phyloP scores from a whole-genome alignment of 1,284 basidiomycete genomes.

The Ustilago vetiveriae region DNA sequence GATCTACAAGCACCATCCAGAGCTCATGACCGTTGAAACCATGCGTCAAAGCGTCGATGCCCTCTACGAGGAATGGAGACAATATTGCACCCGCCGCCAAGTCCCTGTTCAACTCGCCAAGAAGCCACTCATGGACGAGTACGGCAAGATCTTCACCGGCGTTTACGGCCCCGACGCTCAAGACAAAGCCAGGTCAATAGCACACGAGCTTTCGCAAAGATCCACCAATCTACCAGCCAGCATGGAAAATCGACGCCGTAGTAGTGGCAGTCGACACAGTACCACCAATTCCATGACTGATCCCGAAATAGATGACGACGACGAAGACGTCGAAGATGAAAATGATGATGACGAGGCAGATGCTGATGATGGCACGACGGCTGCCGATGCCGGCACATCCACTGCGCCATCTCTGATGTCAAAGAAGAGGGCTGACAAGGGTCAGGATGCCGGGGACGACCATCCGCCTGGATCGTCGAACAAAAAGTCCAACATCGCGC shows the following conservation, averaged over 20 bases:
- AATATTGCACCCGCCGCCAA: constrained; percentile 27
- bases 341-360: neutral
- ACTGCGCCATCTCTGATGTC: neutral
- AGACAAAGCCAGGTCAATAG: constrained; percentile 28
- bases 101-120: constrained; percentile 23
- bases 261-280: constrained; percentile 20
- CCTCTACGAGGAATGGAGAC: constrained; percentile 34
- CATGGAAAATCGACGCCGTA: constrained; percentile 4
- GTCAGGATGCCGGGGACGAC: neutral
- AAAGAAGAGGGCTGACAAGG: constrained; percentile 14
- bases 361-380: constrained; percentile 2
- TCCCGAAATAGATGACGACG: constrained; percentile 17
- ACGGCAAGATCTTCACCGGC: constrained; percentile 40
- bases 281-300: constrained; percentile 15
- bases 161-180: constrained; percentile 31
- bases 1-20: constrained; percentile 44
- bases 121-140: constrained; percentile 51
- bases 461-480: constrained; percentile 3
- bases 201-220: constrained; percentile 37
- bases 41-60: constrained; percentile 48
- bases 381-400: constrained; percentile 10
- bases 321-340: constrained; percentile 3
- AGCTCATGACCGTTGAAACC: constrained; percentile 38
- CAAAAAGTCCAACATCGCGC: constrained; percentile 38
- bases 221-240: constrained; percentile 3